Conservation (phyloP, 176 grass and related monocot genomes). For the Chrysopogon serrulatus region DNA sequence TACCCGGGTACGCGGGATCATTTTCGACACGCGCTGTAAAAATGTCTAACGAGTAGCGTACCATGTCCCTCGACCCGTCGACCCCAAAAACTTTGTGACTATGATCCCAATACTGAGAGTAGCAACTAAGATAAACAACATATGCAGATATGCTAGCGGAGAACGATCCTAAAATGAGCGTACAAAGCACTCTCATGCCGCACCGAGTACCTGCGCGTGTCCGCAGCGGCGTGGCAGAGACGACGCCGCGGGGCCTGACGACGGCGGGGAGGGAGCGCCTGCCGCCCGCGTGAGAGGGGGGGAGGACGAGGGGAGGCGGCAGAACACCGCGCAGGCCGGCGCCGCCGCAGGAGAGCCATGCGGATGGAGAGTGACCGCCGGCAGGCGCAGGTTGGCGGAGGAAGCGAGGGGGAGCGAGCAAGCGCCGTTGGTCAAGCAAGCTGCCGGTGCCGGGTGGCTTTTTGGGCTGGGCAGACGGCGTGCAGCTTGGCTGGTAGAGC, state of each 20-base stretch:
- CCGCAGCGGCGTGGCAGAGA: background rate
- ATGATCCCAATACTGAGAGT: background rate
- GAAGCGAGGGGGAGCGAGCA: slow-evolving; percentile 2
- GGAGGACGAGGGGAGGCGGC: background rate
- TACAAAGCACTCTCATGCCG: background rate
- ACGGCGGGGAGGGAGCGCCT: background rate
- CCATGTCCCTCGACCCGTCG: too few species aligned
- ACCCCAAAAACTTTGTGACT: too few species aligned
- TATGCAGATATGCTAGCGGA: background rate
- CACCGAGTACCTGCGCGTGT: slow-evolving; percentile 26
- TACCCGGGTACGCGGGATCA: too few species aligned
- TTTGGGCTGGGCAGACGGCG: background rate
- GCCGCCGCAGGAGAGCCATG: slow-evolving; percentile 35
- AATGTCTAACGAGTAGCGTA: too few species aligned
- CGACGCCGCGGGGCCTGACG: background rate
- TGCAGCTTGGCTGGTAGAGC: background rate
- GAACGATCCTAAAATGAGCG: background rate
- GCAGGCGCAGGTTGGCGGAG: background rate
- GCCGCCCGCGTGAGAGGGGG: background rate
- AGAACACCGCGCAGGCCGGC: slow-evolving; percentile 3
- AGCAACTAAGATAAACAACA: background rate
- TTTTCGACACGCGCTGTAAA: too few species aligned
- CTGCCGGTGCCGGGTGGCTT: background rate
- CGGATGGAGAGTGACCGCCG: background rate
- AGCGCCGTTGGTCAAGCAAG: background rate